Percentiles rank a stretch among this genome's conserved stretches.
These are phyloP conservation scores for Santalum album DNA, from an alignment of 164 flowering plant genomes.

Conservation along the genomic window DNA sequence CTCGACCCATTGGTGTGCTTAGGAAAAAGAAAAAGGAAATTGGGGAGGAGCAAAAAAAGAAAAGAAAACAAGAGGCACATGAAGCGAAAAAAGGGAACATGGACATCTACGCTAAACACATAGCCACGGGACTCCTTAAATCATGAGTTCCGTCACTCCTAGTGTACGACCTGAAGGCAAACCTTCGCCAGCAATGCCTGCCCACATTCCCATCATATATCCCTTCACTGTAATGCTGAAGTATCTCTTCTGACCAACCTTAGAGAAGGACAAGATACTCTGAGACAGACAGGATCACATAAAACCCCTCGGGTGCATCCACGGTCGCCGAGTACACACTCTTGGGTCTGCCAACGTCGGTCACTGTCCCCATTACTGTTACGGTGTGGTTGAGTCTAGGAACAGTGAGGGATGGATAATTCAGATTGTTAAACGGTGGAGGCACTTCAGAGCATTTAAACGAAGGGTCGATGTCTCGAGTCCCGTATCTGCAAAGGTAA, in stretches of 20 bases:
- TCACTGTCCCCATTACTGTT: conserved; percentile 56
- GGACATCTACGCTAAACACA: conserved; percentile 16
- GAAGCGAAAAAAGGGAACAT: too few relatives aligned
- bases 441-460: conserved; percentile 47
- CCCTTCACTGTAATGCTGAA: conserved; percentile 47
- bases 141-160: conserved; percentile 60
- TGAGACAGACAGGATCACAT: conserved; percentile 43
- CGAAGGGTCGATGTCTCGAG: conserved; percentile 14
- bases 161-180: conserved; percentile 52
- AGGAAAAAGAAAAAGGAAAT: too few relatives aligned
- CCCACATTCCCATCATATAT: not conserved
- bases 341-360: conserved; percentile 46
- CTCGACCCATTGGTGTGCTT: too few relatives aligned
- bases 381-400: conserved; percentile 41
- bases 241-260: conserved; percentile 45
- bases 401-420: conserved; percentile 69
- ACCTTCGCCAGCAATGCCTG: conserved; percentile 15
- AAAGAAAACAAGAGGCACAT: too few relatives aligned
- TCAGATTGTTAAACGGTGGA: conserved; percentile 37
- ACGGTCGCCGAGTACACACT: conserved; percentile 33
- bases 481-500: conserved; percentile 43
- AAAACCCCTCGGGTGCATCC: conserved; percentile 45
- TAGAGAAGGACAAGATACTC: conserved; percentile 27
- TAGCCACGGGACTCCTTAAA: conserved; percentile 62
- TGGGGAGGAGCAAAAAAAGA: too few relatives aligned